A percentile compares a stretch with the other conserved stretches of the same genome.
These are phyloP conservation scores for Diplodia sapinea DNA, from an alignment of 2,329 filamentous ascomycete species.

Conservation along the genomic window DNA sequence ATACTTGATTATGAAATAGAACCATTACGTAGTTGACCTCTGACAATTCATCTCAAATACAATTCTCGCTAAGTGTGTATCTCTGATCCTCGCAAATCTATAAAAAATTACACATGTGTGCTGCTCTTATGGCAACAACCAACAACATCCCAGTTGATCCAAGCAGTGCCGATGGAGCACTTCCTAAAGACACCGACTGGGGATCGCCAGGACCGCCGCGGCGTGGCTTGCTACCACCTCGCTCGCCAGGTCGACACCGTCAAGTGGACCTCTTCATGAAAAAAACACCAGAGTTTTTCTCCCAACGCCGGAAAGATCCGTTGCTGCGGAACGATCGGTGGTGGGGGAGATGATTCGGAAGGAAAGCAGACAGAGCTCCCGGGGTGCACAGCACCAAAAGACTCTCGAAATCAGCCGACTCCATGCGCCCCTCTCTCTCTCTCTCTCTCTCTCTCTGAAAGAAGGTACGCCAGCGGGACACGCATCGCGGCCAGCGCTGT, in stretches of 20 bases:
- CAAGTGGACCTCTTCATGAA: not conserved
- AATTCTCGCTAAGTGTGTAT: not conserved
- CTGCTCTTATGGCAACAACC: not conserved
- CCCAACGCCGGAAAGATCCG: not conserved
- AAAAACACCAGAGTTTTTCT: not conserved
- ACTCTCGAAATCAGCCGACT: not conserved
- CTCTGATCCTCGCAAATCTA: not conserved
- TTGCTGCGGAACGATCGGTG: not conserved
- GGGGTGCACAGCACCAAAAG: not conserved
- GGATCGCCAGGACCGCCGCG: not conserved
- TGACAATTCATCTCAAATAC: not conserved
- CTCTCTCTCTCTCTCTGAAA: not conserved
- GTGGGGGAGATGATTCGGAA: not conserved
- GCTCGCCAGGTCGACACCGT: not conserved
- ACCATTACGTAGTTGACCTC: not conserved
- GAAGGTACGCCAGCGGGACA: not conserved
- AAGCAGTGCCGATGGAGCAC: conserved; percentile 1
- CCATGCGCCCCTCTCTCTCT: not conserved
- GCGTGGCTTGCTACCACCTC: not conserved
- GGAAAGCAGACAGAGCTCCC: not conserved
- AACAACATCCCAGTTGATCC: not conserved
- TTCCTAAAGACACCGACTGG: not conserved
- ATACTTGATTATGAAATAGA: not conserved
- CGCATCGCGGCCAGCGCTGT: conserved; percentile 6
- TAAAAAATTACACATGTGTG: not conserved